phyloP scores from a whole-genome alignment of 108 stramenopile genomes.

The Stephanodiscus minutulus region DNA sequence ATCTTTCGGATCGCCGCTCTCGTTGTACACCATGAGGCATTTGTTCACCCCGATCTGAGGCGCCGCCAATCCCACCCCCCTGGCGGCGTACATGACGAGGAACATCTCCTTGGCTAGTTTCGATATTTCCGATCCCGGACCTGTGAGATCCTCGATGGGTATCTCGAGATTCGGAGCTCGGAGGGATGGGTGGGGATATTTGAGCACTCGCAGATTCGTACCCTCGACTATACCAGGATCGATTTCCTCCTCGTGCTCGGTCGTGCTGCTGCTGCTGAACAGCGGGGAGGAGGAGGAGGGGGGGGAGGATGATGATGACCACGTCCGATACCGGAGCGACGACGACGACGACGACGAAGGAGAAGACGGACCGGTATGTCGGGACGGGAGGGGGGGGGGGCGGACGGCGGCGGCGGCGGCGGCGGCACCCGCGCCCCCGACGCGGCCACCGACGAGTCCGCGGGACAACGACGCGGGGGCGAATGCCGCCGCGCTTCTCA shows the following conservation, averaged over 20 bases:
- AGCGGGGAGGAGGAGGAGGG: conserved; percentile 16
- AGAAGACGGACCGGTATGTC: background rate
- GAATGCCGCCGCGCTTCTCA: conserved; percentile 15
- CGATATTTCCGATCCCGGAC: conserved; percentile 62
- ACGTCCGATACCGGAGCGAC: background rate
- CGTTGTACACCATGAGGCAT: conserved; percentile 93
- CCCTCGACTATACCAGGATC: conserved; percentile 86
- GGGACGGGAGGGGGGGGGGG: background rate
- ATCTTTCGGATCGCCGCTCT: conserved; percentile 74
- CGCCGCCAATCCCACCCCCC: conserved; percentile 93
- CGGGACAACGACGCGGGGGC: conserved; percentile 1
- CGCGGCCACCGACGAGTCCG: background rate
- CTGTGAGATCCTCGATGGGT: conserved; percentile 58
- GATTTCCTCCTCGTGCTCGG: conserved; percentile 73
- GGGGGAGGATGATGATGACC: background rate
- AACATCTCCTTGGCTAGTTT: conserved; percentile 92
- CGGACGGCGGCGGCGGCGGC: background rate
- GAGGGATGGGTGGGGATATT: conserved; percentile 92
- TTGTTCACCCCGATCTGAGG: conserved; percentile 92
- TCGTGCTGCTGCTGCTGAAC: too few species aligned
- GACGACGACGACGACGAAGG: background rate
- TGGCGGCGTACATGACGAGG: conserved; percentile 92
- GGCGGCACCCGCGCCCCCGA: background rate
- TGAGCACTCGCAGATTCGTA: conserved; percentile 82
- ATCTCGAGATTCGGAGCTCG: conserved; percentile 80